phyloP scores from a whole-genome alignment of 805 yeast genomes.

The Candida succiphila region DNA sequence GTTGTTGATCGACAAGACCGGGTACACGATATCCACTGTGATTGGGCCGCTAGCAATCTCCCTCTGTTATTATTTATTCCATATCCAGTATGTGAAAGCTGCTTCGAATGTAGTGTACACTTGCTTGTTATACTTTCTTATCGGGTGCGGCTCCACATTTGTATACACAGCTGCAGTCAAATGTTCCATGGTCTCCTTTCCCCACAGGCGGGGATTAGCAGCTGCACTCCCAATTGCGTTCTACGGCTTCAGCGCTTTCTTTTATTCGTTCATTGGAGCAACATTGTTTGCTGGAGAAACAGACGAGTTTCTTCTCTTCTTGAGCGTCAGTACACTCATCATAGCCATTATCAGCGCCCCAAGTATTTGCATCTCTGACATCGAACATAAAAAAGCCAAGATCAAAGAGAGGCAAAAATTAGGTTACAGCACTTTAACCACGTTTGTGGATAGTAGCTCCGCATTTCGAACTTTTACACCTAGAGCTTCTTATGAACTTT shows the following conservation, averaged over 20 bases:
- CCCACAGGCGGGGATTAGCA: conserved; percentile 61
- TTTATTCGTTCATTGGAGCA: conserved; percentile 48
- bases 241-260: conserved; percentile 66
- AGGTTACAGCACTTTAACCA: too few relatives aligned
- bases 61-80: conserved; percentile 47
- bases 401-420: background rate
- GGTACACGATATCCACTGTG: conserved; percentile 44
- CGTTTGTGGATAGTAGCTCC: too few relatives aligned
- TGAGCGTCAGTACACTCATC: conserved; percentile 31
- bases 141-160: conserved; percentile 66
- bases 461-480: too few relatives aligned
- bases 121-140: conserved; percentile 35
- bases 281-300: conserved; percentile 49
- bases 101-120: conserved; percentile 30
- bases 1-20: conserved; percentile 47
- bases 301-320: conserved; percentile 36
- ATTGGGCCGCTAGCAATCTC: conserved; percentile 40
- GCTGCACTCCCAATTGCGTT: conserved; percentile 68
- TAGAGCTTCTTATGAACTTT: too few relatives aligned
- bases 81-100: conserved; percentile 34
- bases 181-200: conserved; percentile 64
- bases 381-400: conserved; percentile 15
- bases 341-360: conserved; percentile 38
- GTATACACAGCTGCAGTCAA: conserved; percentile 58
- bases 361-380: conserved; percentile 30